Evolutionary conservation across 768 basidiomycete species (phyloP).

Genomic region (Tephrocybe rancida): DNA sequence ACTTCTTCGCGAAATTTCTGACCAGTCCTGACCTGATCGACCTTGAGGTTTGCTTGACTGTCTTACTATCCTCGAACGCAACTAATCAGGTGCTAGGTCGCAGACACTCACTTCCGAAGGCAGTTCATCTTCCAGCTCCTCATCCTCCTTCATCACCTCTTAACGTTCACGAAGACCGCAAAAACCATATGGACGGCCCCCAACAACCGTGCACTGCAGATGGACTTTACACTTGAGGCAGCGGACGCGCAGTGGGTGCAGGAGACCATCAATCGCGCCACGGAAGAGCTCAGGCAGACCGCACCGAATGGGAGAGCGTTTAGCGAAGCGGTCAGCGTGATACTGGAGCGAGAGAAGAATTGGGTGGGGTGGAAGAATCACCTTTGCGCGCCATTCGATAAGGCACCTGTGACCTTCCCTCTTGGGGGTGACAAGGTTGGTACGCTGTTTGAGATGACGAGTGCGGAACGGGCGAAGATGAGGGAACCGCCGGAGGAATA

Average conservation of each 20-base stretch:
- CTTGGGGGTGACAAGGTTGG: slow-evolving; percentile 52
- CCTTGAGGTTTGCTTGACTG: slow-evolving; percentile 64
- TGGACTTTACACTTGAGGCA: slow-evolving; percentile 77
- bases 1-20: slow-evolving; percentile 93
- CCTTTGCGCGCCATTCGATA: slow-evolving; percentile 78
- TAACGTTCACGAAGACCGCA: slow-evolving; percentile 69
- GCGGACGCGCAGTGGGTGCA: slow-evolving; percentile 76
- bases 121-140: slow-evolving; percentile 88
- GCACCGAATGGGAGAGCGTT: slow-evolving; percentile 78
- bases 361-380: slow-evolving; percentile 93
- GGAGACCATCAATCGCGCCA: slow-evolving; percentile 61
- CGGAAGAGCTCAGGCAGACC: slow-evolving; percentile 69
- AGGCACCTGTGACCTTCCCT: slow-evolving; percentile 60
- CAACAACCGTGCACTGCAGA: slow-evolving; percentile 79
- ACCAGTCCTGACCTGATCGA: slow-evolving; percentile 87
- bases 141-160: slow-evolving; percentile 75
- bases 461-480: slow-evolving; percentile 51
- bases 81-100: slow-evolving; percentile 53
- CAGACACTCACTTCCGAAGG: slow-evolving; percentile 90
- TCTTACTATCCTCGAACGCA: background rate
- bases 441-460: slow-evolving; percentile 62
- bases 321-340: slow-evolving; percentile 68
- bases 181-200: slow-evolving; percentile 63
- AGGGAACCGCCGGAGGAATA: slow-evolving; percentile 61
- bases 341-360: slow-evolving; percentile 83